Evolutionary conservation across 306 rosid species (phyloP).

Genomic region (Malus asiatica): DNA sequence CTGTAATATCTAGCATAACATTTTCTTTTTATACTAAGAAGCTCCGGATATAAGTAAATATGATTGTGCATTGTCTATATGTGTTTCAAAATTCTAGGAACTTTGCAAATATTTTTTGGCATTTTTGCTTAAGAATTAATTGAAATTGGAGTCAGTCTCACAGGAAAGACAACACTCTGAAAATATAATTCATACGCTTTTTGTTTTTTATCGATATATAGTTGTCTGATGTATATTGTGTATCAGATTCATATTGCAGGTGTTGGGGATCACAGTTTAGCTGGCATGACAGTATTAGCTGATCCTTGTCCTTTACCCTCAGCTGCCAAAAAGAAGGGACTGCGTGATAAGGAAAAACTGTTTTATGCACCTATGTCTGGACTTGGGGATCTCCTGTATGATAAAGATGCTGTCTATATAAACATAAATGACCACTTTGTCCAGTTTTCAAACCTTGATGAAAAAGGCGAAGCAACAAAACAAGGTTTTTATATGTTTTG

Average conservation of each 20-base stretch:
- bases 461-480: constrained; percentile 32
- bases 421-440: constrained; percentile 78
- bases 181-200: not conserved
- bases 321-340: constrained; percentile 95
- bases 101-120: not conserved
- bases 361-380: constrained; percentile 98
- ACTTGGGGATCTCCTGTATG: constrained; percentile 87
- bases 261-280: constrained; percentile 77
- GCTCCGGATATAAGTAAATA: not conserved
- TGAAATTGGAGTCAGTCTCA: not conserved
- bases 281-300: constrained; percentile 49
- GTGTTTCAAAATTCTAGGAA: not conserved
- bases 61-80: not conserved
- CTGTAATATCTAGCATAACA: not conserved
- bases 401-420: constrained; percentile 92
- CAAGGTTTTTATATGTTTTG: constrained; percentile 43
- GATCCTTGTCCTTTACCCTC: constrained; percentile 98
- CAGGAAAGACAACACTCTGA: not conserved
- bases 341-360: constrained; percentile 84
- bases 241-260: constrained; percentile 92
- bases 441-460: constrained; percentile 69
- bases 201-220: not conserved
- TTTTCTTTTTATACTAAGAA: not conserved
- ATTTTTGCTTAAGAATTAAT: not conserved
- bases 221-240: constrained; percentile 18